Evolutionary conservation across 2,329 filamentous ascomycete species (phyloP).

Genomic region (Penicillium sp.): DNA sequence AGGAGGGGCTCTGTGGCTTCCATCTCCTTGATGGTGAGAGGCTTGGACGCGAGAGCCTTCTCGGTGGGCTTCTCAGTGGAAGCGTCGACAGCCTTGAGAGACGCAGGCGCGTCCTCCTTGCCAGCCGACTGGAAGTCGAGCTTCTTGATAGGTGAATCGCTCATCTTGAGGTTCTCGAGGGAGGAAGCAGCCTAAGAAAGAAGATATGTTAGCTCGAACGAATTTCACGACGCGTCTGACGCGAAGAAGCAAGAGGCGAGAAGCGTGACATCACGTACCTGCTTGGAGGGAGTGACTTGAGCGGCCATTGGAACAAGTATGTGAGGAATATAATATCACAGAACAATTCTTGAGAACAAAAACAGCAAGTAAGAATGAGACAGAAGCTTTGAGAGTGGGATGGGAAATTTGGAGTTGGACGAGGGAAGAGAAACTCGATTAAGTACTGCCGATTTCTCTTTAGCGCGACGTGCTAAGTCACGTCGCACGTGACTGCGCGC

Average conservation of each 20-base stretch:
- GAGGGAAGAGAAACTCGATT: slow-evolving; percentile 29
- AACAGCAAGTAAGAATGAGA: slow-evolving; percentile 25
- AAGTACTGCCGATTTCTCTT: slow-evolving; percentile 29
- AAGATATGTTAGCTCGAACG: slow-evolving; percentile 40
- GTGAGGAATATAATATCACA: slow-evolving; percentile 28
- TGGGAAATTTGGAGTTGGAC: slow-evolving; percentile 19
- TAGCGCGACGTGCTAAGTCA: slow-evolving; percentile 42
- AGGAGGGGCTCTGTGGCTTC: slow-evolving; percentile 87
- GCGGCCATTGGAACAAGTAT: slow-evolving; percentile 62
- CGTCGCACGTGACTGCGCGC: slow-evolving; percentile 40
- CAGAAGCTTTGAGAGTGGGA: slow-evolving; percentile 16
- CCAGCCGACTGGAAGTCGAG: slow-evolving; percentile 69
- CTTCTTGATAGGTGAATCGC: slow-evolving; percentile 85
- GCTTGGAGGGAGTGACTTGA: slow-evolving; percentile 71
- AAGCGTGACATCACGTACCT: slow-evolving; percentile 54
- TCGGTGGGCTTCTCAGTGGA: slow-evolving; percentile 56
- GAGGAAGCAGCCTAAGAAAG: slow-evolving; percentile 71
- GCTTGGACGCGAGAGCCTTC: slow-evolving; percentile 42
- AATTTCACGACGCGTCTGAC: slow-evolving; percentile 33
- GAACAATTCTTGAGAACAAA: slow-evolving; percentile 25
- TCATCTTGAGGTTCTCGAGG: slow-evolving; percentile 85
- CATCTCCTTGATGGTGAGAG: slow-evolving; percentile 59
- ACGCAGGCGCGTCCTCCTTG: slow-evolving; percentile 74
- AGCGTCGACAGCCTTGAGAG: slow-evolving; percentile 51
- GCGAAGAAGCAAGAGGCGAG: slow-evolving; percentile 33